phyloP scores from a whole-genome alignment of 2,329 filamentous ascomycete species.

The Sporothrix sp. region DNA sequence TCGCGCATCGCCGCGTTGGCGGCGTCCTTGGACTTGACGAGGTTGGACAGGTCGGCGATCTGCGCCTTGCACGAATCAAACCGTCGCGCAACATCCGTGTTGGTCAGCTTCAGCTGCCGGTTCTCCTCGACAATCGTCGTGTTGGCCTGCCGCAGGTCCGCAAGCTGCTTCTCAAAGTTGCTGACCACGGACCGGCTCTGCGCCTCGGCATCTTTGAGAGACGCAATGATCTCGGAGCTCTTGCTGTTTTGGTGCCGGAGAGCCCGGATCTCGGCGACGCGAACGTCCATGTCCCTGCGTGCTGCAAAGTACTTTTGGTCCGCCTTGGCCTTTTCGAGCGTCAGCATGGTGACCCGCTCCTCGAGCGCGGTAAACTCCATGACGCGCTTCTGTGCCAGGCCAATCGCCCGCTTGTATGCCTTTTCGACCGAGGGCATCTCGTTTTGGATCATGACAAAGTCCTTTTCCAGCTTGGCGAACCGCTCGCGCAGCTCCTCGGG shows the following conservation, averaged over 20 bases:
- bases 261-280: slow-evolving; percentile 68
- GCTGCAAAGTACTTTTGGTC: slow-evolving; percentile 97
- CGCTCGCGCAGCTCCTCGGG: slow-evolving; percentile 64
- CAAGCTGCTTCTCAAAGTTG: slow-evolving; percentile 84
- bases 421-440: slow-evolving; percentile 84
- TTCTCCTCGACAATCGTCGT: slow-evolving; percentile 60
- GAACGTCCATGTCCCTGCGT: slow-evolving; percentile 84
- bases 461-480: slow-evolving; percentile 64
- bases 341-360: slow-evolving; percentile 63
- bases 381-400: slow-evolving; percentile 76
- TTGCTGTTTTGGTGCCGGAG: slow-evolving; percentile 77
- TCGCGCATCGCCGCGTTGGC: slow-evolving; percentile 41
- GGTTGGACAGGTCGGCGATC: slow-evolving; percentile 62
- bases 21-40: slow-evolving; percentile 68
- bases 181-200: slow-evolving; percentile 64
- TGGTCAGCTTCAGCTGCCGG: slow-evolving; percentile 63
- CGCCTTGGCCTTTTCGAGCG: slow-evolving; percentile 87
- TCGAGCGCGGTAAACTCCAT: slow-evolving; percentile 66
- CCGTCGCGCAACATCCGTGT: slow-evolving; percentile 58
- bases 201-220: slow-evolving; percentile 82
- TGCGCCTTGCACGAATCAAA: slow-evolving; percentile 67
- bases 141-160: slow-evolving; percentile 71
- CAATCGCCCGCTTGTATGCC: slow-evolving; percentile 83
- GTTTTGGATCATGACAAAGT: slow-evolving; percentile 74
- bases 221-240: slow-evolving; percentile 85